phyloP scores from a whole-genome alignment of 768 basidiomycete species.

The Paxillus ammoniavirescens region DNA sequence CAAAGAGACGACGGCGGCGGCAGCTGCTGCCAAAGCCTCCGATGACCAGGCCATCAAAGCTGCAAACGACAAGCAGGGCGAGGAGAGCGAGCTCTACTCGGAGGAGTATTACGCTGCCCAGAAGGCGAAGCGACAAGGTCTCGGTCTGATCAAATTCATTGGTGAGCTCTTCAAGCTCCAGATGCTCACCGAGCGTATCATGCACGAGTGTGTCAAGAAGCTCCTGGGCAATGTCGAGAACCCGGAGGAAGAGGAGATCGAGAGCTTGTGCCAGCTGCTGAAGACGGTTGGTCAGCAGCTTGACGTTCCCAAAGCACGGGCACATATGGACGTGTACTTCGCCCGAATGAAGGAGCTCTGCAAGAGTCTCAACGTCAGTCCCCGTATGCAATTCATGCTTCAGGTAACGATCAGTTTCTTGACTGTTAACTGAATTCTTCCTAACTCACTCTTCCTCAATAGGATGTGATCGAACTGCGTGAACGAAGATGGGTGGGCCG shows the following conservation, averaged over 20 bases:
- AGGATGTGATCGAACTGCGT: conserved; percentile 93
- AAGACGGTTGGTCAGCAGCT: conserved; percentile 83
- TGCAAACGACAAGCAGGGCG: conserved; percentile 57
- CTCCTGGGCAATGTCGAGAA: conserved; percentile 89
- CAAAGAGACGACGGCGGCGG: conserved; percentile 83
- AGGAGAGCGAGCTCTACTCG: conserved; percentile 77
- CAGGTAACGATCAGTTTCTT: conserved; percentile 55
- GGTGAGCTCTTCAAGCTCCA: conserved; percentile 99
- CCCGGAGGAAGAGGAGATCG: conserved; percentile 97
- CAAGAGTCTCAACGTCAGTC: conserved; percentile 70
- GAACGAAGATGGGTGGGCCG: conserved; percentile 79
- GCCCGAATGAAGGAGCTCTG: conserved; percentile 81
- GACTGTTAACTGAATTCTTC: not conserved
- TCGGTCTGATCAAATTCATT: conserved; percentile 97
- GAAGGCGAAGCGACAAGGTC: conserved; percentile 95
- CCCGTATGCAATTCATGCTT: conserved; percentile 95
- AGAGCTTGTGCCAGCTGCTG: conserved; percentile 90
- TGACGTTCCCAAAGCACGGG: conserved; percentile 77
- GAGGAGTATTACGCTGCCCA: conserved; percentile 96
- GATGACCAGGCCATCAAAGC: conserved; percentile 80
- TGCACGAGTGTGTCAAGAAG: conserved; percentile 98
- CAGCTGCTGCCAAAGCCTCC: conserved; percentile 81
- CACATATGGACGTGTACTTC: conserved; percentile 93
- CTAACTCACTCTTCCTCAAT: conserved; percentile 1
- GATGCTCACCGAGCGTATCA: conserved; percentile 97